Base-by-base conservation (phyloP, 164 flowering plant genomes). In the Cinnamomum micranthum region DNA sequence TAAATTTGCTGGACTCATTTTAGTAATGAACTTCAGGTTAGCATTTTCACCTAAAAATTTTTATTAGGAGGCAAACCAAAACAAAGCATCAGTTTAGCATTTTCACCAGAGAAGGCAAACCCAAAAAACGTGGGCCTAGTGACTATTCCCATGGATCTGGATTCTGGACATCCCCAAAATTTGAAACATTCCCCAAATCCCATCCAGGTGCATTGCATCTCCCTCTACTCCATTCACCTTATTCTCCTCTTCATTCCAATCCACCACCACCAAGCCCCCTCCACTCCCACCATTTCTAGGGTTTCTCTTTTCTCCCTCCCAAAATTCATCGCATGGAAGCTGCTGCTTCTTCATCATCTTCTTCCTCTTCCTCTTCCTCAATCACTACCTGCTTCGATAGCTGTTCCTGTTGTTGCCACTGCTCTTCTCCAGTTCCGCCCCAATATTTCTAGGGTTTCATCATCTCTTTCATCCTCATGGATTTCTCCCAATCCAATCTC, bases 401-500 rank as follows among this genome's bases (percentile, higher is more conserved):
- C 63, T 76, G 80, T 33, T 47, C 47, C n/a, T 10, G 24, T 24
- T 20, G 27, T 69, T 87, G 89, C 73, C 82, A 75, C 66, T 83
- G 77, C 73, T 73, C 78, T 41, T 85, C 76, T 60, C 79, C 35
- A 31, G 35, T 31, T 31, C 6, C 78, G 17, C 73, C 72, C 55
- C 17, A 1, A 23, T 68, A n/a, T 33, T 17, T 55, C 51, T 50
- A 50, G 71, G 24, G 12, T n/a, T 58, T 28, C 68, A 1, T 17
- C 0, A 4, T 33, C 10, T 10, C 59, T 12, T 67, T 35, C 13
- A 68, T 71, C 23, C 65, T n/a, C 19, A 89, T 91, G 95, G 90
- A 88, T 83, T 77, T 86, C 0, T 70, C 86, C 7, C 85, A 77
- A 65, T 83, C 90, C 35, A 74, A 73, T 33, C 82, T 89, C 14